Conservation (phyloP, 176 grass and related monocot species). For the Rhynchospora breviuscula region DNA sequence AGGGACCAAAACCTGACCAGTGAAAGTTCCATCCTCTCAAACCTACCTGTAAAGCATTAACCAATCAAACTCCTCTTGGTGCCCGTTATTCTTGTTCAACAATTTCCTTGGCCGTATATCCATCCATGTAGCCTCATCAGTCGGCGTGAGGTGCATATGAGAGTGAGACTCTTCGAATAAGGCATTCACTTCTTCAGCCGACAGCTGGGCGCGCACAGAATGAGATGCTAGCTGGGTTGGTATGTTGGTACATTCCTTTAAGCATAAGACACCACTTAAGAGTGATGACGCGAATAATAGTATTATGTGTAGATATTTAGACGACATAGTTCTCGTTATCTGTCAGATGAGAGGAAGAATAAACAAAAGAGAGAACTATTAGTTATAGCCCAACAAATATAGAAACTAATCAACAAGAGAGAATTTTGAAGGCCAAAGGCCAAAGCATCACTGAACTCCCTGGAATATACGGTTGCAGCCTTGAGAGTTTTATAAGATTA, state of each 20-base stretch:
- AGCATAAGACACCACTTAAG: background rate
- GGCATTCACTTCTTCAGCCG: background rate
- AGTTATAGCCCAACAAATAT: background rate
- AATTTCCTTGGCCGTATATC: slow-evolving; percentile 42
- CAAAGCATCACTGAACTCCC: background rate
- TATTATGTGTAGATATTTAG: background rate
- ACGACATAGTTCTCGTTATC: slow-evolving; percentile 16
- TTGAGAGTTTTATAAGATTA: background rate
- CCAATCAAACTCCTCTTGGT: slow-evolving; percentile 55
- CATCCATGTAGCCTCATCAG: slow-evolving; percentile 69
- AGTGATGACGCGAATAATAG: background rate
- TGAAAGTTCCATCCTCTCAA: background rate
- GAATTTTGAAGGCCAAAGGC: background rate
- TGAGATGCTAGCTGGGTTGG: slow-evolving; percentile 61
- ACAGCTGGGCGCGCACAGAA: slow-evolving; percentile 43
- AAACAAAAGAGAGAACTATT: background rate
- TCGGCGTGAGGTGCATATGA: slow-evolving; percentile 54
- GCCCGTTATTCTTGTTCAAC: background rate
- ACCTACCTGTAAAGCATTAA: slow-evolving; percentile 53
- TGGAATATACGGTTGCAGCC: background rate
- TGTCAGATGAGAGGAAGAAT: background rate
- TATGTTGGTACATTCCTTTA: slow-evolving; percentile 68
- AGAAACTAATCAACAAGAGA: background rate
- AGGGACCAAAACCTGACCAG: background rate
- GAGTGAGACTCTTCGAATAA: slow-evolving; percentile 33